Percentiles rank a stretch among this genome's conserved stretches.
Evolutionary conservation across 345 rosid species (phyloP).

Genomic region (Aethionema arabicum): DNA sequence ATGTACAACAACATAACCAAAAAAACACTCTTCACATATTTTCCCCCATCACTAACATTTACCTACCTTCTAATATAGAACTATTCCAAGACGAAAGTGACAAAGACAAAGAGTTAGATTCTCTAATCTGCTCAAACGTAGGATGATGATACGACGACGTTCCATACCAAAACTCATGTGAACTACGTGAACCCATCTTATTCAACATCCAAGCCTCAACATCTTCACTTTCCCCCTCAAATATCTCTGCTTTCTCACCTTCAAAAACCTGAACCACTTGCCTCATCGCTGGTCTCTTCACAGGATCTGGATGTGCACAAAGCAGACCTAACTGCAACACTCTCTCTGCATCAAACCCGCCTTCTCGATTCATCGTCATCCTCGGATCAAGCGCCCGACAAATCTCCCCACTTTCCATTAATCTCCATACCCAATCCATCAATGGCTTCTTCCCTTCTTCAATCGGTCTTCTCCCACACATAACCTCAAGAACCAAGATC

Average conservation of each 20-base stretch:
- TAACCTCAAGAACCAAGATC: slow-evolving; percentile 47
- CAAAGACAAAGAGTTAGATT: slow-evolving; percentile 26
- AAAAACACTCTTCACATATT: neutral
- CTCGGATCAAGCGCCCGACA: slow-evolving; percentile 32
- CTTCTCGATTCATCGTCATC: slow-evolving; percentile 25
- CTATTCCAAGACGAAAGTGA: slow-evolving; percentile 36
- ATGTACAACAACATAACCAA: neutral
- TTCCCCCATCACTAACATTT: slow-evolving; percentile 6
- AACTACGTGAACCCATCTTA: slow-evolving; percentile 36
- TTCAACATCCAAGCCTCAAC: slow-evolving; percentile 34
- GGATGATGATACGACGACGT: slow-evolving; percentile 32
- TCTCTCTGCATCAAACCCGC: slow-evolving; percentile 38
- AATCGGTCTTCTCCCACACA: slow-evolving; percentile 50
- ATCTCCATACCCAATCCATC: slow-evolving; percentile 40
- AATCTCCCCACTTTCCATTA: slow-evolving; percentile 39
- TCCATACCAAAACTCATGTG: slow-evolving; percentile 32
- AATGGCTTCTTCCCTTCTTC: slow-evolving; percentile 51
- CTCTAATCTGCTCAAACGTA: slow-evolving; percentile 31
- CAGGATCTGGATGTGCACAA: slow-evolving; percentile 45
- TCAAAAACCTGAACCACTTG: slow-evolving; percentile 47
- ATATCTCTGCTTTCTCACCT: slow-evolving; percentile 33
- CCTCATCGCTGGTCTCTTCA: slow-evolving; percentile 48
- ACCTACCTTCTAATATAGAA: slow-evolving; percentile 33
- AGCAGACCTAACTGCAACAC: slow-evolving; percentile 47
- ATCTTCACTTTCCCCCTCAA: slow-evolving; percentile 33